phyloP scores from a whole-genome alignment of 352 stramenopile genomes.

The Pythium dissotocum region DNA sequence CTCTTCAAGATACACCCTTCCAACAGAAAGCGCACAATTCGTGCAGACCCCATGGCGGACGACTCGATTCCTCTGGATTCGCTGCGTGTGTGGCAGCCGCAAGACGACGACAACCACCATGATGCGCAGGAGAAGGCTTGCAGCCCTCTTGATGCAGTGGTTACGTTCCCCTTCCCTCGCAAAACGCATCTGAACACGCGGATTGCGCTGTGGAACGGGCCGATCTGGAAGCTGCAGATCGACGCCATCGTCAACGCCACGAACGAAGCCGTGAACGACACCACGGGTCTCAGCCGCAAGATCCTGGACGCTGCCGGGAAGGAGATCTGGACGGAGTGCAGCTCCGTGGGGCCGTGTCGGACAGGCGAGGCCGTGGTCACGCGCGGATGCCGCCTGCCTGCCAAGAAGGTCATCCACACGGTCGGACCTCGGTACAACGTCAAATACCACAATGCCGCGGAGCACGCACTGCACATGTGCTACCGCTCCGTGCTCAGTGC shows the following conservation, averaged over 20 bases:
- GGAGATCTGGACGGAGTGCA: constrained; percentile 76
- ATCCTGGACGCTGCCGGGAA: constrained; percentile 71
- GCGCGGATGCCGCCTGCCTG: constrained; percentile 66
- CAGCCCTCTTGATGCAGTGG: background rate
- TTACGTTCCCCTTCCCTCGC: constrained; percentile 2
- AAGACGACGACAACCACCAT: no score
- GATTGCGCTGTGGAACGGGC: constrained; percentile 57
- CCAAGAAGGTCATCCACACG: constrained; percentile 76
- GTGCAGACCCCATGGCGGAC: constrained; percentile 6
- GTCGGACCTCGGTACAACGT: constrained; percentile 82
- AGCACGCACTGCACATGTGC: constrained; percentile 82
- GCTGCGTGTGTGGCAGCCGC: constrained; percentile 20
- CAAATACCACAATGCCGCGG: constrained; percentile 75
- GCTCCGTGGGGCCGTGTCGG: constrained; percentile 55
- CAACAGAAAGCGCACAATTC: background rate
- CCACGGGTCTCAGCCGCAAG: constrained; percentile 54
- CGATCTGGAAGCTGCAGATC: constrained; percentile 51
- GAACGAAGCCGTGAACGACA: constrained; percentile 71
- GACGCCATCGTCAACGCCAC: constrained; percentile 84
- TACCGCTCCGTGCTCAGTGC: constrained; percentile 67
- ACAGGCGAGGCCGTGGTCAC: constrained; percentile 86
- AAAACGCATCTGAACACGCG: constrained; percentile 43
- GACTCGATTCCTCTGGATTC: constrained; percentile 10
- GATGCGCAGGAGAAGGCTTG: background rate
- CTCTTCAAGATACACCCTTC: constrained; percentile 25